Conservation (phyloP, 2,329 filamentous ascomycete species). For the Trichophyton verrucosum region DNA sequence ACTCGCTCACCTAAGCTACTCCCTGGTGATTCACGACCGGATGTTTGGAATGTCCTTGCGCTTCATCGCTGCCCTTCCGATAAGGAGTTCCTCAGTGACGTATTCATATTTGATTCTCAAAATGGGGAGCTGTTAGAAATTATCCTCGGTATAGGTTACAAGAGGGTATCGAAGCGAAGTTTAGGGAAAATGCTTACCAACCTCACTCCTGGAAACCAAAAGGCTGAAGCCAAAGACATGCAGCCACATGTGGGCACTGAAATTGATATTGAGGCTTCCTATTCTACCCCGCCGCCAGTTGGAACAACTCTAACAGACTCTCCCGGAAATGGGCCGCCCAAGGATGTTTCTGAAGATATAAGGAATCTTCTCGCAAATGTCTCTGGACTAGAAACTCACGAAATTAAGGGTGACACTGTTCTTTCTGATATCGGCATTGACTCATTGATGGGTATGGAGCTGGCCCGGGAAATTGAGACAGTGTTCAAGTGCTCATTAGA, state of each 20-base stretch:
- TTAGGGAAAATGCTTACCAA: slow-evolving; percentile 2
- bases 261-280: background rate
- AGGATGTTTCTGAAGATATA: background rate
- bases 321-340: background rate
- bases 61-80: slow-evolving; percentile 4
- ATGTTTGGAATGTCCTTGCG: slow-evolving; percentile 3
- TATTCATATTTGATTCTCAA: slow-evolving; percentile 4
- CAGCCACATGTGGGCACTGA: background rate
- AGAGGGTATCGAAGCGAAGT: slow-evolving; percentile 2
- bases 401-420: slow-evolving; percentile 26
- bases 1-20: slow-evolving; percentile 5
- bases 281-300: background rate
- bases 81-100: slow-evolving; percentile 4
- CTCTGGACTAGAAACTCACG: slow-evolving; percentile 11
- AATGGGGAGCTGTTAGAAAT: slow-evolving; percentile 6
- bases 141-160: slow-evolving; percentile 7
- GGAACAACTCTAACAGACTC: background rate
- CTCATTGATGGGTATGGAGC: slow-evolving; percentile 38
- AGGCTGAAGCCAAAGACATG: background rate
- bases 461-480: slow-evolving; percentile 9
- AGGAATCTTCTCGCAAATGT: slow-evolving; percentile 1
- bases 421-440: slow-evolving; percentile 40
- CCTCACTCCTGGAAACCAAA: background rate
- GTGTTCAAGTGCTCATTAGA: slow-evolving; percentile 8
- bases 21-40: background rate